Evolutionary conservation across 2,329 filamentous ascomycete genomes (phyloP), one percentile per base, ranked within the genome.

Genomic region (Chalaropsis thielavioides): DNA sequence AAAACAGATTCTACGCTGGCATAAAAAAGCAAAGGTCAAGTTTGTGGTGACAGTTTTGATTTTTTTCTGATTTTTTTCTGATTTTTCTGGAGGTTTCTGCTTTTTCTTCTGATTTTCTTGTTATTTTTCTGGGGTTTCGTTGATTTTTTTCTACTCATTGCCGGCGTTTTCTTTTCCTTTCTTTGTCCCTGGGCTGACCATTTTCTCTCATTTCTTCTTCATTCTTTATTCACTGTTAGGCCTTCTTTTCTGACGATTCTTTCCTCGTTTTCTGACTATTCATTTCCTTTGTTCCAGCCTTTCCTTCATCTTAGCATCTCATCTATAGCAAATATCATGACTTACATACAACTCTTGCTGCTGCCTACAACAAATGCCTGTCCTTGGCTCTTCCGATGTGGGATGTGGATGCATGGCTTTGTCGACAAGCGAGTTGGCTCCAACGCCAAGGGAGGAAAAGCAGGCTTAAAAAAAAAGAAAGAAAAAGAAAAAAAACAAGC

Each of bases 41-140:
- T 38, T 38, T n/a, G n/a, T n/a, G 46, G n/a, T 13, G 27, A 15
- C 15, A 15, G 44, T 22, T 40, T 54, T 22, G 15, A 51, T 4
- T 13, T 1, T 35, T 54, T 3, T 31, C 8, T 61, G 35, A 24
- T 56, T 63, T 66, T 8, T n/a, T 19, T 44, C 13, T 62, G 24
- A 61, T 44, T 58, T 62, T 65, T 24, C 24, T 38, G 67, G 27
- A 49, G 62, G 68, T 68, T 65, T 64, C 68, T 68, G 66, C 64
- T 40, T 65, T 65, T 63, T 59, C 49, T 60, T 46, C 51, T 4
- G 11, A 40, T 64, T 59, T 7, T 62, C 44, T 54, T 59, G 59
- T 66, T 65, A 46, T 62, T 65, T 61, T 22, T 38, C n/a, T n/a
- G n/a, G 8, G 11, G 31, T 64, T 59, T 7, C 61, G 43, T 46